Evolutionary conservation across 176 grass and related monocot species (phyloP).

Genomic region (Avena eriantha): DNA sequence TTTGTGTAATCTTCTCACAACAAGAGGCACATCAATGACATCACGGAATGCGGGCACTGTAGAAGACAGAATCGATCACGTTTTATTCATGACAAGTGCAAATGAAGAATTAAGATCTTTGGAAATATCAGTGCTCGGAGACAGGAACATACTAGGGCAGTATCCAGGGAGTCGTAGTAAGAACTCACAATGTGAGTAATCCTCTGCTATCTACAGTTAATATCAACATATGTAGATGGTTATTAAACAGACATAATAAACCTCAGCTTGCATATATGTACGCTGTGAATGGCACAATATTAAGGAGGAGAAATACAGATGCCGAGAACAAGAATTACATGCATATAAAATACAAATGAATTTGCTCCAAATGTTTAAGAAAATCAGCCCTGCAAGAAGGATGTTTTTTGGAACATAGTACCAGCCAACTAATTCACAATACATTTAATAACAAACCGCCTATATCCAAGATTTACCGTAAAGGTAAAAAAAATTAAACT

Average conservation of each 20-base stretch:
- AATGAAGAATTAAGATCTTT: neutral
- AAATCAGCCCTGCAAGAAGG: neutral
- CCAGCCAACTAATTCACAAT: neutral
- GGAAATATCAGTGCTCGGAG: constrained; percentile 14
- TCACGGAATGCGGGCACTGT: constrained; percentile 94
- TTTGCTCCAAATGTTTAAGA: neutral
- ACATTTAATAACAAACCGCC: neutral
- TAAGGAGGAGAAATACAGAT: constrained; percentile 19
- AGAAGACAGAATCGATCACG: constrained; percentile 42
- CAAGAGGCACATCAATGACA: constrained; percentile 97
- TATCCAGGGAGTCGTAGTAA: constrained; percentile 95
- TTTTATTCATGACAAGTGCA: constrained; percentile 17
- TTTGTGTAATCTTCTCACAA: constrained; percentile 84
- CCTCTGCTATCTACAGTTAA: constrained; percentile 87
- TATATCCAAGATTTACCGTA: neutral
- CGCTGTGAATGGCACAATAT: neutral
- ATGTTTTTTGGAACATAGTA: neutral
- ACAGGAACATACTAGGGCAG: constrained; percentile 81
- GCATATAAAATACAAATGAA: neutral
- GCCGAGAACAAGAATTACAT: neutral
- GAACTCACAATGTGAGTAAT: constrained; percentile 94
- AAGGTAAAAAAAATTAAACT: constrained; percentile 14
- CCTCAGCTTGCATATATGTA: constrained; percentile 3
- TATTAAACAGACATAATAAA: constrained; percentile 14
- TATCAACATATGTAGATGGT: constrained; percentile 10